Conservation (phyloP, 2,329 filamentous ascomycete species). For the Penicillium thymicola region DNA sequence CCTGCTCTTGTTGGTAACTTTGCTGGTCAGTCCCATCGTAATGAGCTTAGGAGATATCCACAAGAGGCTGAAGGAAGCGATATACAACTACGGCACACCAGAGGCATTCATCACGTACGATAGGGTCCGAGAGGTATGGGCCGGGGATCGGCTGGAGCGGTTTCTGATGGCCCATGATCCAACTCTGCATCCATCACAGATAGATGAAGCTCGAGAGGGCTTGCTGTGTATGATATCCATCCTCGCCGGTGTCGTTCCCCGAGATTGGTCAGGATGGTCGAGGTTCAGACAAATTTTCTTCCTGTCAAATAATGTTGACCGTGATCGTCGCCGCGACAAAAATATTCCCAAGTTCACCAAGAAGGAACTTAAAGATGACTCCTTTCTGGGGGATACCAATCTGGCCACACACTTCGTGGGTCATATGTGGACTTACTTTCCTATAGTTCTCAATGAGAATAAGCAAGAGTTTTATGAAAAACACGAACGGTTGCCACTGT, state of each 20-base stretch:
- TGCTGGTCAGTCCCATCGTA: neutral
- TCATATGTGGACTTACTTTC: neutral
- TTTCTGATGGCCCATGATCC: conserved; percentile 6
- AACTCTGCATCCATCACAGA: neutral
- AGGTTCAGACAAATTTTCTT: conserved; percentile 12
- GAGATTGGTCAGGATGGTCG: conserved; percentile 11
- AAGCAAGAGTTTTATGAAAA: neutral
- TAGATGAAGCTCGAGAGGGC: neutral
- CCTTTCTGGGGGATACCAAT: neutral
- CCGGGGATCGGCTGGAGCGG: conserved; percentile 1
- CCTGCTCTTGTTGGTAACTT: neutral
- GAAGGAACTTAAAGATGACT: neutral
- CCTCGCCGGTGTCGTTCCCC: conserved; percentile 4
- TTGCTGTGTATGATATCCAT: conserved; percentile 13
- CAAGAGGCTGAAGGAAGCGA: neutral
- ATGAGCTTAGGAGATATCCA: neutral
- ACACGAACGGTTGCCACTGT: neutral
- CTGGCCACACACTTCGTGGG: neutral
- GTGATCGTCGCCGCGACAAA: conserved; percentile 2
- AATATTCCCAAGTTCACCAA: conserved; percentile 4
- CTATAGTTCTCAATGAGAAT: neutral
- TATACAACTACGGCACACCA: neutral
- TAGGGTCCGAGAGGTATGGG: conserved; percentile 11
- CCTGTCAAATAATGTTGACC: neutral
- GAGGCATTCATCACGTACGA: conserved; percentile 7